A percentile compares a stretch with the other conserved stretches of the same genome.
Conservation (phyloP, 2,329 filamentous ascomycete genomes). For the Immersiporthe knoxdaviesiana region DNA sequence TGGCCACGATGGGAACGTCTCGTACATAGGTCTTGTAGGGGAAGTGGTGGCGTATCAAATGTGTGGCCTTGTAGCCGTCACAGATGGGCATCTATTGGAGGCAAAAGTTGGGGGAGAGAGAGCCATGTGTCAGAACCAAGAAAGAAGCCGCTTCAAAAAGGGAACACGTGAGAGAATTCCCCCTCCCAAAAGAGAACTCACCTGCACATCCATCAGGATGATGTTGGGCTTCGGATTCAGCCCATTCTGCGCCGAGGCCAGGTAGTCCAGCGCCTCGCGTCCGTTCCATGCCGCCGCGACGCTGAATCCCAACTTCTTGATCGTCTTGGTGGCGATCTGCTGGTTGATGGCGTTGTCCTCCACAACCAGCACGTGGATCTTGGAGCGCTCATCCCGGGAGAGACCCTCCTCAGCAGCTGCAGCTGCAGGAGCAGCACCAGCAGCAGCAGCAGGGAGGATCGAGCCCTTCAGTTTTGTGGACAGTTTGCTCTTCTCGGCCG, state of each 20-base stretch:
- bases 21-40: constrained; percentile 64
- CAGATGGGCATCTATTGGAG: constrained; percentile 67
- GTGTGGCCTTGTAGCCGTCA: constrained; percentile 78
- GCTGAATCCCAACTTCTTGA: constrained; percentile 72
- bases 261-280: constrained; percentile 76
- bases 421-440: no score
- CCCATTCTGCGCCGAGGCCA: constrained; percentile 57
- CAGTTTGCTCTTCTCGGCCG: constrained; percentile 35
- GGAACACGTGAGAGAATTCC: no score
- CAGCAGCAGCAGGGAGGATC: constrained; percentile 24
- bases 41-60: constrained; percentile 68
- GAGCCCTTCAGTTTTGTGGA: constrained; percentile 41
- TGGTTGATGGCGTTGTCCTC: constrained; percentile 67
- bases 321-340: constrained; percentile 66
- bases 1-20: constrained; percentile 59
- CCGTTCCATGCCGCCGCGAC: constrained; percentile 77
- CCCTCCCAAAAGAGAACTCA: background rate
- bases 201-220: constrained; percentile 76
- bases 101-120: no score
- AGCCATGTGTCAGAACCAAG: background rate
- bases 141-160: no score
- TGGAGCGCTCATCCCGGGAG: constrained; percentile 59
- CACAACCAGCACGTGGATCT: constrained; percentile 73
- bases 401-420: constrained; percentile 56
- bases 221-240: constrained; percentile 67